Evolutionary conservation across 1,284 basidiomycete genomes (phyloP), one percentile per base, ranked within the genome.

Genomic region (Moniliophthora roreri): DNA sequence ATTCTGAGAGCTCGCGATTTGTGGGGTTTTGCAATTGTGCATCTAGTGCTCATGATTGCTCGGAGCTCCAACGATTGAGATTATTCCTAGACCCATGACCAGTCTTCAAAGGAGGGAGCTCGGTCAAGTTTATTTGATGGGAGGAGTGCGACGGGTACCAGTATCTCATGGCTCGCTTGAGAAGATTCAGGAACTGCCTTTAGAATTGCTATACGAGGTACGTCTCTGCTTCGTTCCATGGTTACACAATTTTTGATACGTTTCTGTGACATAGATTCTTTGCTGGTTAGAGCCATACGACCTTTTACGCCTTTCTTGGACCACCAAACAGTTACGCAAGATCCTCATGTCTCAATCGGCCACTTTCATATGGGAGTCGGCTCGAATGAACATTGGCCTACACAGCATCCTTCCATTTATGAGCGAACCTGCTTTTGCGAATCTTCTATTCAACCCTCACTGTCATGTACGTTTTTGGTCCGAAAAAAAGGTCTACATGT

Each of bases 161-260:
- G n/a, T n/a, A n/a, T n/a, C n/a, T n/a, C 41, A 42, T 10, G 41
- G 41, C n/a, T 4, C 6, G 15, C 44, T 46, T 15, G 7, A 28
- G 4, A 28, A 46, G n/a, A 32, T 46, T 24, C 26, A 32, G 26
- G 24, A 46, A 13, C 11, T 46, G n/a, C 44, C 44, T 8, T 24
- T 46, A 3, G 44, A 46, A 8, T n/a, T 46, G 4, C 26, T 46
- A 16, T 46, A 28, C 44, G 44, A 46, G 44, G 44, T 46, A n/a
- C 10, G 44, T 28, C 11, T n/a, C 7, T 5, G 4, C 3, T 13
- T 26, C 8, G 10, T 32, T 32, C 3, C 24, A 23, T 32, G 13
- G 9, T 32, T 2, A 40, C 9, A n/a, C 10, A 4, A 32, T 2
- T 28, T 9, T 32, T 23, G 28, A 23, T 2, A 9, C 10, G 21